phyloP scores from a whole-genome alignment of 1,284 basidiomycete species.

The Trichosporon coremiiforme region DNA sequence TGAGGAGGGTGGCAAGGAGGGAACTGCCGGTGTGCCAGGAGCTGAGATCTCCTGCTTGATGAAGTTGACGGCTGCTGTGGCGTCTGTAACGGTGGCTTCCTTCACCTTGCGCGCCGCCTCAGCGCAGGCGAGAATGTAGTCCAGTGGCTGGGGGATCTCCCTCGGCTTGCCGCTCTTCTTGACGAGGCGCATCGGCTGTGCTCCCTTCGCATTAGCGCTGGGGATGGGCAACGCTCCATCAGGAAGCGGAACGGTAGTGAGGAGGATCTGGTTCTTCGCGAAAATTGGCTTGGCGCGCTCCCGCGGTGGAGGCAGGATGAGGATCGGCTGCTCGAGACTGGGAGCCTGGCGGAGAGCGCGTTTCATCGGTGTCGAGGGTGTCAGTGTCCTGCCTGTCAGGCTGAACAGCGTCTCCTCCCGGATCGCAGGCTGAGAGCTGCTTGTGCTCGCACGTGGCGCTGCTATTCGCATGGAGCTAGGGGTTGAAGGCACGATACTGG shows the following conservation, averaged over 20 bases:
- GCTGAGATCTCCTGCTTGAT: not conserved
- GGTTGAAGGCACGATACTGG: not conserved
- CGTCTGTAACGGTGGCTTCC: not conserved
- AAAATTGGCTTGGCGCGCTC: conserved; percentile 1
- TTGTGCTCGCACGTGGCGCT: not conserved
- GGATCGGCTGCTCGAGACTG: not conserved
- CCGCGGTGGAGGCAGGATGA: not conserved
- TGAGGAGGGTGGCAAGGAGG: not conserved
- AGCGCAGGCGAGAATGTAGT: not conserved
- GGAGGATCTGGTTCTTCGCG: conserved; percentile 6
- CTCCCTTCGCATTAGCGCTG: not conserved
- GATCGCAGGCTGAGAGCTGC: not conserved
- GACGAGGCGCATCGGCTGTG: conserved; percentile 8
- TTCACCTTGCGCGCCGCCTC: not conserved
- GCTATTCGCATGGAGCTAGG: not conserved
- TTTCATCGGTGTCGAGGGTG: not conserved
- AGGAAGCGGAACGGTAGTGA: not conserved
- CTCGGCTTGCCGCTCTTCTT: not conserved
- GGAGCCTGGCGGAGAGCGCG: not conserved
- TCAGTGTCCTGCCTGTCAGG: not conserved
- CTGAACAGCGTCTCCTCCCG: not conserved
- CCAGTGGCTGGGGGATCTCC: conserved; percentile 9
- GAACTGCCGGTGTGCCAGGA: not conserved
- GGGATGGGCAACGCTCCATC: not conserved
- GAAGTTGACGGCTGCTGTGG: not conserved